These are phyloP conservation scores for Podaxis pistillaris DNA, from an alignment of 768 basidiomycete genomes.

Conservation along the genomic window DNA sequence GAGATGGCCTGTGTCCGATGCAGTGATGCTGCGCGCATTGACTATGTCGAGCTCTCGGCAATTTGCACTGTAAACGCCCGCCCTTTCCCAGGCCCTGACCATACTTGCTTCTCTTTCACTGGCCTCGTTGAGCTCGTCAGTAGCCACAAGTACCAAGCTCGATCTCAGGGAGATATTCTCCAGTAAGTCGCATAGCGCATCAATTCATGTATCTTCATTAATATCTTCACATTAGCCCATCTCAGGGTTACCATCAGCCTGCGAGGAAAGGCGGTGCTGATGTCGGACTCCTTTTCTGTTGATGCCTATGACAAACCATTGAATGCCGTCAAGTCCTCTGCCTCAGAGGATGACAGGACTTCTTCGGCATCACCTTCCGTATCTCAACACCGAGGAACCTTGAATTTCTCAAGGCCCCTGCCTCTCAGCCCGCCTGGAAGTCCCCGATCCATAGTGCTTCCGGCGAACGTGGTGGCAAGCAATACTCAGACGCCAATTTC, in stretches of 20 bases:
- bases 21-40: too few species aligned
- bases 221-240: background rate
- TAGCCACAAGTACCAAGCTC: background rate
- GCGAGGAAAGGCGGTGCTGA: background rate
- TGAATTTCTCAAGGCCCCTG: slow-evolving; percentile 5
- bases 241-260: background rate
- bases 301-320: background rate
- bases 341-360: background rate
- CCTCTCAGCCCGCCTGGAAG: background rate
- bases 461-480: background rate
- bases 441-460: background rate
- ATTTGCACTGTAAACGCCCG: background rate
- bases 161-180: background rate
- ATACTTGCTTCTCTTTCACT: background rate
- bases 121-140: background rate
- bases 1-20: background rate
- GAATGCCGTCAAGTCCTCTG: background rate
- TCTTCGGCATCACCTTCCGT: background rate
- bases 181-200: background rate
- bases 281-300: background rate
- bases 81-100: background rate
- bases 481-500: background rate
- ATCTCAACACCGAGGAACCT: background rate
- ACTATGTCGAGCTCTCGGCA: background rate
- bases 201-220: background rate